Evolutionary conservation across 208 protist genomes (phyloP).

Genomic region (Trypanosoma melophagium): DNA sequence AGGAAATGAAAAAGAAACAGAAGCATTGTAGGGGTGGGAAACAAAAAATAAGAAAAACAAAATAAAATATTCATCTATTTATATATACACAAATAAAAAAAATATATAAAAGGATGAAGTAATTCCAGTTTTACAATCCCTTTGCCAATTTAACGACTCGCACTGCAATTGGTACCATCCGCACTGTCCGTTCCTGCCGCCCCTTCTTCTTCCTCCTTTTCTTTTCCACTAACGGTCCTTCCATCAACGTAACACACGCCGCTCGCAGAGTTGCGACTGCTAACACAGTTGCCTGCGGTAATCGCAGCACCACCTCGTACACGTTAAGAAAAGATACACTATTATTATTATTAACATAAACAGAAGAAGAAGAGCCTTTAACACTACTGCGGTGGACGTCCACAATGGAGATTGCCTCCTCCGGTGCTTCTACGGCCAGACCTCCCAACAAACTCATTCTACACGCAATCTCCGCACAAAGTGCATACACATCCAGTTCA

Average conservation of each 20-base stretch:
- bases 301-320: conserved; percentile 17
- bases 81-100: background rate
- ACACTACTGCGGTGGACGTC: background rate
- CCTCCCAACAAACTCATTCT: conserved; percentile 21
- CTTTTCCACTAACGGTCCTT: background rate
- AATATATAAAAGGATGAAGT: too few species aligned
- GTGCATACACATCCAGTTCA: conserved; percentile 10
- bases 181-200: background rate
- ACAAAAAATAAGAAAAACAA: too few species aligned
- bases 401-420: conserved; percentile 5
- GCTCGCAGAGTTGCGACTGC: conserved; percentile 15
- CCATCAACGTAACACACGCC: conserved; percentile 16
- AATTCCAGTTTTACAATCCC: background rate
- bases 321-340: background rate
- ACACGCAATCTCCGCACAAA: conserved; percentile 10
- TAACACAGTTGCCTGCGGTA: conserved; percentile 10
- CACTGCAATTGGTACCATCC: conserved; percentile 17
- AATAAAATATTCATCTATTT: background rate
- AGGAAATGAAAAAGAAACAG: too few species aligned
- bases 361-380: background rate
- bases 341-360: background rate
- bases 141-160: conserved; percentile 8
- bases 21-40: too few species aligned
- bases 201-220: background rate
- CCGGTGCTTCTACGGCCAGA: conserved; percentile 1